Base-by-base conservation (phyloP, 352 stramenopile species). In the Peronosclerospora sorghi region DNA sequence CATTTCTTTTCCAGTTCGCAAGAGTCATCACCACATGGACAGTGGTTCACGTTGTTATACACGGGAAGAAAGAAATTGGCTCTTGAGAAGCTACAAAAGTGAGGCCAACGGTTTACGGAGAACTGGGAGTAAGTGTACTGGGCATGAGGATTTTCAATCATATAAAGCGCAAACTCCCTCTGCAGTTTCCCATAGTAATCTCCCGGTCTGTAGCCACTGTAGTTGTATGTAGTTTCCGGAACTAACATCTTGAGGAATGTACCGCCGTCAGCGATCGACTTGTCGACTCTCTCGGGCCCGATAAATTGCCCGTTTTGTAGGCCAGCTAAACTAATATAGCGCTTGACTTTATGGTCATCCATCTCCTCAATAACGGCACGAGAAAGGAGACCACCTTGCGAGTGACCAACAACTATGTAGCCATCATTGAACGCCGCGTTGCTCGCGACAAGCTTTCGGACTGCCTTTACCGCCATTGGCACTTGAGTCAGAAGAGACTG, bases 1-100 rank as follows among this genome's bases (percentile, higher is more conserved):
- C 18, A 15, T 2, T 10, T 17, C 18, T 59, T 26, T 6, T 60
- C 48, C 4, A 14, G 15, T 9, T 41, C 15, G 28, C 41, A 45
- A 10, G 44, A 8, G 2, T 21, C 19, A 5, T 41, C 20, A 4
- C 13, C 17, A 35, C 18, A 15, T 2, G 12, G 27, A 26, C 54
- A 61, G 9, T 32, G n/a, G 29, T 52, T 57, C 13, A 69, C 21
- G 41, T 69, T 69, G 45, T 69, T 63, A 32, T 52, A 35, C 17
- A 42, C 24, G 0, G 56, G 45, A 4, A 66, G 32, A 46, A 55
- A 61, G 28, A 32, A 12, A 14, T 32, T 32, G 28, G 28, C 28
- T 15, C 4, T 32, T 8, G 28, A 32, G 28, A 32, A 32, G 28
- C 28, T 32, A 32, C 28, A n/a, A 32, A 32, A 32, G 13, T 32